Evolutionary conservation across 306 rosid species (phyloP).

Genomic region (Cucurbita moschata): DNA sequence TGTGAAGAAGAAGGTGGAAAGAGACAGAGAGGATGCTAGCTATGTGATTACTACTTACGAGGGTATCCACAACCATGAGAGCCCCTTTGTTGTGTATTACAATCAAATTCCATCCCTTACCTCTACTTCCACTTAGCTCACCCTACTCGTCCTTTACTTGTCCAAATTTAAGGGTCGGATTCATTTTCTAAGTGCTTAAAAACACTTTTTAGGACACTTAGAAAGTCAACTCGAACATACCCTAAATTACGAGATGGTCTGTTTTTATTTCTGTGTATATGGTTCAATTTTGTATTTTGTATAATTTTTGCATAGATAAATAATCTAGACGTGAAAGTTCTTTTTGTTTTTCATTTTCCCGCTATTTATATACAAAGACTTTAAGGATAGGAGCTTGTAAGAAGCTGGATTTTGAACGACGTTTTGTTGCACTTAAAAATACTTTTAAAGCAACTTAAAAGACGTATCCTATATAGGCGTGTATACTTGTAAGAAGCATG

Average conservation of each 20-base stretch:
- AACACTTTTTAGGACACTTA: too few species aligned
- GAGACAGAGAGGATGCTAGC: conserved; percentile 56
- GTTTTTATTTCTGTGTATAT: neutral
- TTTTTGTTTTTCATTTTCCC: neutral
- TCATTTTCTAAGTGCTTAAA: too few species aligned
- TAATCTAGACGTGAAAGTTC: neutral
- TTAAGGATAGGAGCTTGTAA: too few species aligned
- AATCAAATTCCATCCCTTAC: conserved; percentile 10
- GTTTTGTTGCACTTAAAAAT: too few species aligned
- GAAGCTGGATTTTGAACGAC: too few species aligned
- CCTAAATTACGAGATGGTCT: neutral
- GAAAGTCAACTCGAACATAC: neutral
- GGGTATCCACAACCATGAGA: conserved; percentile 68
- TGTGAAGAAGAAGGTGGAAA: conserved; percentile 81
- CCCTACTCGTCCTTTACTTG: too few species aligned
- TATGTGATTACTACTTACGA: conserved; percentile 74
- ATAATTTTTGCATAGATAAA: neutral
- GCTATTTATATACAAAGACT: too few species aligned
- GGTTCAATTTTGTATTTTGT: neutral
- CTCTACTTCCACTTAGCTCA: neutral
- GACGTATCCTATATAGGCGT: too few species aligned
- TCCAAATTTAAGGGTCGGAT: neutral
- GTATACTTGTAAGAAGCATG: too few species aligned
- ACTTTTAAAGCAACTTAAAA: too few species aligned
- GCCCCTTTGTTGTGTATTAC: conserved; percentile 26